phyloP scores from a whole-genome alignment of 768 basidiomycete species.

The Hericium alpestre region DNA sequence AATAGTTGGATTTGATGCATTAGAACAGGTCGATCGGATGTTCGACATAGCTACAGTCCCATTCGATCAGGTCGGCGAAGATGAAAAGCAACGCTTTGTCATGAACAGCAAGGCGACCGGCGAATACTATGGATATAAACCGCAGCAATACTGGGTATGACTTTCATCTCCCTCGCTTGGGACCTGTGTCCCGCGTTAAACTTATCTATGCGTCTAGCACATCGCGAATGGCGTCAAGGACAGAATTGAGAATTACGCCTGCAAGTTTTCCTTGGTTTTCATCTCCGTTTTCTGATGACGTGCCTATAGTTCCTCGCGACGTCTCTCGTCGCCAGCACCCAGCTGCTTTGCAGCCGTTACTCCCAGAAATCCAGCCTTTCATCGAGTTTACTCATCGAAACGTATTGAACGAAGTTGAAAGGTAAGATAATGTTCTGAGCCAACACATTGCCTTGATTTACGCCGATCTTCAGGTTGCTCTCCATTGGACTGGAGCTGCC shows the following conservation, averaged over 20 bases:
- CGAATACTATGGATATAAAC: conserved; percentile 48
- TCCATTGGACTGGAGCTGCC: conserved; percentile 44
- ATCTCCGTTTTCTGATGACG: not conserved
- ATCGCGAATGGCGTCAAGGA: conserved; percentile 54
- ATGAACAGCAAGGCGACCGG: conserved; percentile 30
- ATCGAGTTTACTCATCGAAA: conserved; percentile 40
- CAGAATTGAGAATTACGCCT: conserved; percentile 54
- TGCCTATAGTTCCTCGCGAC: conserved; percentile 38
- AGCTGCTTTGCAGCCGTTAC: conserved; percentile 34
- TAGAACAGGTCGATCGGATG: conserved; percentile 18
- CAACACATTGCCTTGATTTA: conserved; percentile 5
- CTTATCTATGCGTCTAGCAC: conserved; percentile 27
- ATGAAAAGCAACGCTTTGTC: conserved; percentile 23
- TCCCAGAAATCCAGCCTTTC: conserved; percentile 44
- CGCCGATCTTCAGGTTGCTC: conserved; percentile 27
- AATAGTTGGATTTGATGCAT: not conserved
- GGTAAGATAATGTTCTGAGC: conserved; percentile 28
- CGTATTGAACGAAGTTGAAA: conserved; percentile 29
- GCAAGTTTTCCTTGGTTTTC: conserved; percentile 24
- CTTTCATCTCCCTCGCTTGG: not conserved
- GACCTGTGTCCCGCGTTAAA: not conserved
- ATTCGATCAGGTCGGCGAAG: conserved; percentile 22
- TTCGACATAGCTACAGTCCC: conserved; percentile 28
- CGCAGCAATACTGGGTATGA: conserved; percentile 41
- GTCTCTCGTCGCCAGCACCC: conserved; percentile 40